Evolutionary conservation across 2,329 filamentous ascomycete genomes (phyloP).

Genomic region (Didymella exigua): DNA sequence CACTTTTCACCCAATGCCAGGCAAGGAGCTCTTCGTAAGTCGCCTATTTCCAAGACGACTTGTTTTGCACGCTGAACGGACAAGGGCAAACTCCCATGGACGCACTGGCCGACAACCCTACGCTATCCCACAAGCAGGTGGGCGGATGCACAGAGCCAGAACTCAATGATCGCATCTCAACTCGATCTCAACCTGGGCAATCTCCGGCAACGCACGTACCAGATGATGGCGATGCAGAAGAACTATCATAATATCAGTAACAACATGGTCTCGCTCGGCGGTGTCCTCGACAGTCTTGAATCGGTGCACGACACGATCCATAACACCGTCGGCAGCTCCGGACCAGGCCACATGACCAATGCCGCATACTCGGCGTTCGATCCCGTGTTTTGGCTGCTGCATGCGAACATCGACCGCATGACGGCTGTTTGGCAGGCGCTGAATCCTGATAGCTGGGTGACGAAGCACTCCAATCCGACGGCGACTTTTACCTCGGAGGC

Average conservation of each 20-base stretch:
- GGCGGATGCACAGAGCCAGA: constrained; percentile 29
- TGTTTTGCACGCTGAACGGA: not conserved
- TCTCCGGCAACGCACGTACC: constrained; percentile 57
- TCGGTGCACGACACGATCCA: constrained; percentile 39
- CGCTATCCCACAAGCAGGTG: constrained; percentile 24
- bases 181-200: constrained; percentile 72
- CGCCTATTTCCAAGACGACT: not conserved
- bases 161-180: constrained; percentile 26
- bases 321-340: constrained; percentile 32
- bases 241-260: constrained; percentile 63
- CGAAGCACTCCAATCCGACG: constrained; percentile 58
- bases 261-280: constrained; percentile 52
- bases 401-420: constrained; percentile 74
- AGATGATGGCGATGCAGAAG: constrained; percentile 62
- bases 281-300: constrained; percentile 30
- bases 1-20: constrained; percentile 55
- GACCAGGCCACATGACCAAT: constrained; percentile 56
- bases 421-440: constrained; percentile 79
- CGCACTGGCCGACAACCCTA: constrained; percentile 52
- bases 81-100: constrained; percentile 23
- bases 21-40: constrained; percentile 16
- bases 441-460: constrained; percentile 70
- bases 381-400: constrained; percentile 79
- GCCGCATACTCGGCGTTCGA: constrained; percentile 79
- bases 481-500: constrained; percentile 66